phyloP scores from a whole-genome alignment of 1,139 yeast species.

The Saccharomyces pastorianus region DNA sequence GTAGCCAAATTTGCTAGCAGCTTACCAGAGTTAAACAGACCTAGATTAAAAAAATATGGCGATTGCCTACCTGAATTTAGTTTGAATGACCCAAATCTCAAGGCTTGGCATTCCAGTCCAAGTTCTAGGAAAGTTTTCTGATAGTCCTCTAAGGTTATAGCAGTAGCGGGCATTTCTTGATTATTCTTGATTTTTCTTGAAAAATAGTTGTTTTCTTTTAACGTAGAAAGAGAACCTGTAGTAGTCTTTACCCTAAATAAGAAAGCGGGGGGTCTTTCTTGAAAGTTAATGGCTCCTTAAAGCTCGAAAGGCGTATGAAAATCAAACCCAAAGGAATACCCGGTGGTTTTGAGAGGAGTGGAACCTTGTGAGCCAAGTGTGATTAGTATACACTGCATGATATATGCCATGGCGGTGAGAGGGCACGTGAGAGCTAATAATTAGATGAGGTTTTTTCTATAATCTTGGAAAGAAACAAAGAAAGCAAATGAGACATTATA shows the following conservation, averaged over 20 bases:
- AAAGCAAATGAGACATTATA: too few relatives aligned
- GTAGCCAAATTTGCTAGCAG: too few relatives aligned
- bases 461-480: too few relatives aligned
- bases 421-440: too few relatives aligned
- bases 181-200: background rate
- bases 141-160: conserved; percentile 36
- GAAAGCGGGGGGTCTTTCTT: background rate
- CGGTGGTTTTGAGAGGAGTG: background rate
- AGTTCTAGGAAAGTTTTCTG: conserved; percentile 51
- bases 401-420: too few relatives aligned
- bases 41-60: too few relatives aligned
- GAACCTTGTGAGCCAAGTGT: too few relatives aligned
- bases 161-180: background rate
- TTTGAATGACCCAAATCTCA: conserved; percentile 42
- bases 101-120: conserved; percentile 56
- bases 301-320: background rate
- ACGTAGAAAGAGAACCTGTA: too few relatives aligned
- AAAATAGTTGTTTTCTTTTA: too few relatives aligned
- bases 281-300: background rate
- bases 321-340: background rate
- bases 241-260: background rate
- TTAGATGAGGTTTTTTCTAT: too few relatives aligned
- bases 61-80: too few relatives aligned
- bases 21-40: too few relatives aligned
- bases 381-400: background rate